phyloP scores from a whole-genome alignment of 768 basidiomycete genomes.

The Baorangia bicolor region DNA sequence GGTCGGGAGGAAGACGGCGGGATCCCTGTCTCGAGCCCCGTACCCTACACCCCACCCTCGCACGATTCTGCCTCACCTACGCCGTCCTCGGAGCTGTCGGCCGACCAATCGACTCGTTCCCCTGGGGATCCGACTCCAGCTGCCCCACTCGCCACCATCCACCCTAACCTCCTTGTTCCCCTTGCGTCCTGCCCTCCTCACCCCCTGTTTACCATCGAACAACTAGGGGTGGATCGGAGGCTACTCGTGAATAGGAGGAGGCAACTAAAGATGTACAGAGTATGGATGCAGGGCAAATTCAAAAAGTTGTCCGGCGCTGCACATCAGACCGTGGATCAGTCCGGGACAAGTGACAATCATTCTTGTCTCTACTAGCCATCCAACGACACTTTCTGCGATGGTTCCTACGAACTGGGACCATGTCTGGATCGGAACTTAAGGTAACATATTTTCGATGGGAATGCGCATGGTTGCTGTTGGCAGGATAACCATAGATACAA shows the following conservation, averaged over 20 bases:
- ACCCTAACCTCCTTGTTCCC: conserved; percentile 36
- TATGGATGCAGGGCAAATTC: conserved; percentile 92
- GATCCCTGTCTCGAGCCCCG: background rate
- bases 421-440: background rate
- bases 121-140: background rate
- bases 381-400: background rate
- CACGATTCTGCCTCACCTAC: background rate
- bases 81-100: background rate
- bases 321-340: background rate
- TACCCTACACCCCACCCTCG: conserved; percentile 6
- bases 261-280: conserved; percentile 95
- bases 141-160: conserved; percentile 26
- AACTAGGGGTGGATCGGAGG: conserved; percentile 86
- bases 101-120: background rate
- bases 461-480: background rate
- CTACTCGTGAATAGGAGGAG: conserved; percentile 91
- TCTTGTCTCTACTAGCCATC: background rate
- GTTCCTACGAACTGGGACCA: background rate
- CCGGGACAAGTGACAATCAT: background rate
- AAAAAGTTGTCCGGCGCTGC: conserved; percentile 37
- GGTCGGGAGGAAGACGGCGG: conserved; percentile 14
- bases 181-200: conserved; percentile 37
- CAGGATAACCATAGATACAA: background rate
- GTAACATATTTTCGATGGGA: background rate
- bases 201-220: conserved; percentile 75